Evolutionary conservation across 441 rosid species (phyloP).

Genomic region (Rhodomyrtus psidioides): DNA sequence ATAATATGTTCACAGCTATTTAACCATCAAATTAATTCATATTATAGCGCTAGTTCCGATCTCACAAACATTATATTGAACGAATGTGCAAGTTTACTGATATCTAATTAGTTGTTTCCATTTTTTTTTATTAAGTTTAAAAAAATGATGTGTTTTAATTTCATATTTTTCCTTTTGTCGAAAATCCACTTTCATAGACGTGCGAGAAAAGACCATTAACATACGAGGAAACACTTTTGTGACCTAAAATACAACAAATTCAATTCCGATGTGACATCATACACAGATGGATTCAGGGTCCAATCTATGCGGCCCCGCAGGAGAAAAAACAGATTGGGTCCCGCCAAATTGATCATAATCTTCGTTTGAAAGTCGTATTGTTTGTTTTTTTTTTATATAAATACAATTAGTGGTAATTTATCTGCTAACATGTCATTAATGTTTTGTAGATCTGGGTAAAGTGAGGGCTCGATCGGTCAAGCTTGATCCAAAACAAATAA

Average conservation of each 20-base stretch:
- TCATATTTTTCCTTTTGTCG: neutral
- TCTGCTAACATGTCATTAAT: neutral
- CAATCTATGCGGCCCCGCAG: neutral
- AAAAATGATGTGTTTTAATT: neutral
- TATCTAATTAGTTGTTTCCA: neutral
- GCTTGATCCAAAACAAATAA: too few relatives aligned
- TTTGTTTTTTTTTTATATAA: neutral
- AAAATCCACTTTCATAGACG: neutral
- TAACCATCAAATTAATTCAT: neutral
- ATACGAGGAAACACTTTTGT: neutral
- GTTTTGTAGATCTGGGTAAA: neutral
- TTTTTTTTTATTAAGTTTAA: neutral
- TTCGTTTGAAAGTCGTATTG: neutral
- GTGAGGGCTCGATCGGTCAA: neutral
- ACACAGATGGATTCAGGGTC: neutral
- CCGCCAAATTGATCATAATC: neutral
- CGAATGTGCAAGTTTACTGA: neutral
- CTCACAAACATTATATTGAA: neutral
- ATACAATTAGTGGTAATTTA: neutral
- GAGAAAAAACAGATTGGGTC: neutral
- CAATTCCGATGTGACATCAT: neutral
- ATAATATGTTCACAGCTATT: neutral
- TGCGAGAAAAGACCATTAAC: neutral
- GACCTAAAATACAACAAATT: neutral
- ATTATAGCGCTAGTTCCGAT: neutral